A percentile compares a stretch with the other conserved stretches of the same genome.
These are phyloP conservation scores for Pseudogymnoascus sp. DNA, from an alignment of 2,329 filamentous ascomycete genomes.

Conservation along the genomic window DNA sequence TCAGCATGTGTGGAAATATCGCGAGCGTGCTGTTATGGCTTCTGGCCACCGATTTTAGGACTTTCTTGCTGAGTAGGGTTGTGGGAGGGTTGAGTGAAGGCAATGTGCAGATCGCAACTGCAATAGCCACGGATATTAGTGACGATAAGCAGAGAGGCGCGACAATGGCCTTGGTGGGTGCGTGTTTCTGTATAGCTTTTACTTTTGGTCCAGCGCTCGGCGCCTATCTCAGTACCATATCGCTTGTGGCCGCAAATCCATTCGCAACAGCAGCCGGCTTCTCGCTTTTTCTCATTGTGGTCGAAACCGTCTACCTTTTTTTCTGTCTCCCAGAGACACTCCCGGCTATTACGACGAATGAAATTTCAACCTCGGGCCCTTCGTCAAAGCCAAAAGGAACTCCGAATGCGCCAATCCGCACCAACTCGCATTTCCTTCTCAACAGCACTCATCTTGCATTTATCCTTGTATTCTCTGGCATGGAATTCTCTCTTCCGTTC, in stretches of 20 bases:
- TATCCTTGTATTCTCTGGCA: constrained; percentile 92
- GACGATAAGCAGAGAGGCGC: constrained; percentile 76
- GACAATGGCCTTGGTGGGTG: constrained; percentile 94
- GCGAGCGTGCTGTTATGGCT: constrained; percentile 93
- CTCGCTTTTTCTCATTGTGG: constrained; percentile 73
- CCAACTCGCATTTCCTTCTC: constrained; percentile 76
- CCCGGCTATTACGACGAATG: constrained; percentile 33
- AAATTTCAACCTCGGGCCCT: neutral
- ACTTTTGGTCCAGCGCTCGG: constrained; percentile 92
- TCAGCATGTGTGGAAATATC: constrained; percentile 90
- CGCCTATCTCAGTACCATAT: constrained; percentile 73
- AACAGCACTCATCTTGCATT: constrained; percentile 85
- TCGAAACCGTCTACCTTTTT: constrained; percentile 86
- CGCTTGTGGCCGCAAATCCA: constrained; percentile 75
- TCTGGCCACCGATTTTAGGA: constrained; percentile 85
- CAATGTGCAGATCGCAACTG: constrained; percentile 91
- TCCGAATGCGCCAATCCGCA: constrained; percentile 33
- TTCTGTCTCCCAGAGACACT: constrained; percentile 79
- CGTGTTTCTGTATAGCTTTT: constrained; percentile 94
- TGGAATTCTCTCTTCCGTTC: constrained; percentile 96
- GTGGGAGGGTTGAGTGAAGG: constrained; percentile 93
- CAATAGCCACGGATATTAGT: constrained; percentile 93
- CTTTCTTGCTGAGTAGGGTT: constrained; percentile 86
- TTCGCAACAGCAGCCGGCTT: constrained; percentile 91
- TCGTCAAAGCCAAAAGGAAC: constrained; percentile 17